Evolutionary conservation across 257 asterid genomes (phyloP), one percentile per base, ranked within the genome.

Genomic region (Solanum arcanum): DNA sequence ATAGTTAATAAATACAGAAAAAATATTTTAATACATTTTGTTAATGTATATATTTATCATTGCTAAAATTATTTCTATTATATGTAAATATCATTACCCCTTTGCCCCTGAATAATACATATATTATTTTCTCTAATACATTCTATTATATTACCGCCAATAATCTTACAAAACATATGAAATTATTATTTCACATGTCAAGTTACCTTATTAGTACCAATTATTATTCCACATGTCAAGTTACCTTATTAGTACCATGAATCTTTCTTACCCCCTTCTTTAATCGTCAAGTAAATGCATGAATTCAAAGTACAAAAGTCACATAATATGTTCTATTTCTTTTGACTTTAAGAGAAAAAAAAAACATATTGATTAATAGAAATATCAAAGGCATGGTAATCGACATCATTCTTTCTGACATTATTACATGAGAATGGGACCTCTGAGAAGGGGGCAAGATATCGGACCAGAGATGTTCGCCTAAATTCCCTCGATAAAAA

Each of bases 281-380:
- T 78, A 25, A 16, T 2, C 27, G 39, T 78, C 39, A 78, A 44
- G 9, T 41, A 78, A 78, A 25, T 78, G 83, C 64, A 78, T 78
- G 64, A 44, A 78, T 78, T 78, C 64, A 78, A 44, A n/a, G 13
- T 46, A 44, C 64, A 78, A 78, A 78, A 27, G 84, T 44, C 64
- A 77, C 84, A 78, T 78, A 14, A 25, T 42, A 14, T 25, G 25
- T 44, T 77, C 39, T 73, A 73, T 44, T 42, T 44, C 39, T 77
- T 46, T 14, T 44, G 64, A 77, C 39, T 77, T 25, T 73, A 20
- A 15, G 23, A 4, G n/a, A 44, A 21, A 44, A 41, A 21, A 41
- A n/a, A 27, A 25, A 44, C 64, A 46, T 15, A 25, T 46, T 37
- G 25, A 70, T 9, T 23, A 23, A 37, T 42, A 20, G 11, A 73